A percentile compares a stretch with the other conserved stretches of the same genome.
phyloP scores from a whole-genome alignment of 2,329 filamentous ascomycete genomes.

The Drechslerella dactyloides region DNA sequence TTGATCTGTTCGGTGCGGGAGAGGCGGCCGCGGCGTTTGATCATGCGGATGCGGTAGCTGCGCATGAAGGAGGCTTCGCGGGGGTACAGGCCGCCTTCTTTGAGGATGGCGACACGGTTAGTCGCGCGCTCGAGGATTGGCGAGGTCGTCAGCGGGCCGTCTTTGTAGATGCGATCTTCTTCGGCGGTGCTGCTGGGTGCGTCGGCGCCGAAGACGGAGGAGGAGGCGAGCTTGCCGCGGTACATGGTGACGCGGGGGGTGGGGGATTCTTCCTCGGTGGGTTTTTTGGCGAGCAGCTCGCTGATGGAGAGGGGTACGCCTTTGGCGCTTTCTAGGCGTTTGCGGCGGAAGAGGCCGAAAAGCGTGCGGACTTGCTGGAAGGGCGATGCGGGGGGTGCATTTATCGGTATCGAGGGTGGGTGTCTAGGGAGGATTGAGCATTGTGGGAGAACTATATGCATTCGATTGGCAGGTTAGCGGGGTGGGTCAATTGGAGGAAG shows the following conservation, averaged over 20 bases:
- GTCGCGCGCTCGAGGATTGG: conserved; percentile 19
- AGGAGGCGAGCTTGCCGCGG: conserved; percentile 61
- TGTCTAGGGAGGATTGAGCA: conserved; percentile 14
- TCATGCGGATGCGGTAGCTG: conserved; percentile 79
- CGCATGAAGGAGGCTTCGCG: conserved; percentile 72
- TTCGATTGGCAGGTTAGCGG: conserved; percentile 3
- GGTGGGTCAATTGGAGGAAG: neutral
- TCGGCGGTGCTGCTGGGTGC: neutral
- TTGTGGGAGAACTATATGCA: conserved; percentile 26
- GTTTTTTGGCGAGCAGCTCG: conserved; percentile 57
- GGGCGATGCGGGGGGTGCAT: neutral
- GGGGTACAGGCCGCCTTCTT: conserved; percentile 60
- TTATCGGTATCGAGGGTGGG: conserved; percentile 3
- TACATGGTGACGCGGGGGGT: conserved; percentile 46
- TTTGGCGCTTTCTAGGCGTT: conserved; percentile 32
- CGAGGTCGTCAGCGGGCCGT: conserved; percentile 12
- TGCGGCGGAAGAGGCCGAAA: conserved; percentile 42
- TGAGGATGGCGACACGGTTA: conserved; percentile 63
- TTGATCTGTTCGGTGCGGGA: conserved; percentile 70
- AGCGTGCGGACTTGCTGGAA: conserved; percentile 27
- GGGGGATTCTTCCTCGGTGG: conserved; percentile 16
- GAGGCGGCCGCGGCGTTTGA: conserved; percentile 72
- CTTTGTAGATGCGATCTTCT: conserved; percentile 58
- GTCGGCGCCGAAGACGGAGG: conserved; percentile 61
- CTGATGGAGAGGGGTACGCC: conserved; percentile 56